Percentiles rank a stretch among this genome's conserved stretches.
Conservation (phyloP, 352 stramenopile species). For the Phytopythium mirpurense region DNA sequence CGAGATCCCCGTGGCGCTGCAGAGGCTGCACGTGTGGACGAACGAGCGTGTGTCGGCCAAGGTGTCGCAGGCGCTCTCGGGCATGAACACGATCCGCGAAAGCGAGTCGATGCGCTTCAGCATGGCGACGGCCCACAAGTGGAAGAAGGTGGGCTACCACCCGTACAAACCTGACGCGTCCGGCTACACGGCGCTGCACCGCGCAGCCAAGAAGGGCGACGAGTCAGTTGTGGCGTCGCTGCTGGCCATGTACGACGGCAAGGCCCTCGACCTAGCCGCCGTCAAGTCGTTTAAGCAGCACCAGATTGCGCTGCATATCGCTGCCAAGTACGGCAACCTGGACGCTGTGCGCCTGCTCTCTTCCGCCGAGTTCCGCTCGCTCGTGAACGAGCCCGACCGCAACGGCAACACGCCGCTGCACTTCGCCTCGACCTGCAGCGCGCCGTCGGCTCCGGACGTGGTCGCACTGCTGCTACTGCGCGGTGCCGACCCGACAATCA, state of each 20-base stretch:
- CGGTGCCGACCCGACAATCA: slow-evolving; percentile 56
- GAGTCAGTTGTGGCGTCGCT: slow-evolving; percentile 58
- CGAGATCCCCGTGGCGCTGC: slow-evolving; percentile 68
- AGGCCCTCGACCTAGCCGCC: slow-evolving; percentile 52
- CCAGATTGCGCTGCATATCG: slow-evolving; percentile 79
- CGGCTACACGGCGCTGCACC: slow-evolving; percentile 79
- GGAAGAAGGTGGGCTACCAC: slow-evolving; percentile 81
- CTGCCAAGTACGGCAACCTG: slow-evolving; percentile 72
- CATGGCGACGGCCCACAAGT: slow-evolving; percentile 73
- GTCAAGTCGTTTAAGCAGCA: slow-evolving; percentile 68
- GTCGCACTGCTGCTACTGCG: slow-evolving; percentile 55
- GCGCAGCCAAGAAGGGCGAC: slow-evolving; percentile 66
- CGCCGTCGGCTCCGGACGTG: slow-evolving; percentile 36
- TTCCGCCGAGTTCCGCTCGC: slow-evolving; percentile 42
- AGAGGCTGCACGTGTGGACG: slow-evolving; percentile 51
- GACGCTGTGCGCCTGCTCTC: slow-evolving; percentile 48
- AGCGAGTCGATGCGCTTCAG: slow-evolving; percentile 77
- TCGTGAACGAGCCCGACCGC: slow-evolving; percentile 59
- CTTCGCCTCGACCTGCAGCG: slow-evolving; percentile 67
- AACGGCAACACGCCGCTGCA: slow-evolving; percentile 83
- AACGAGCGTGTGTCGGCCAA: slow-evolving; percentile 66
- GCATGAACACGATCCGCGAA: slow-evolving; percentile 67
- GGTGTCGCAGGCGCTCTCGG: slow-evolving; percentile 50
- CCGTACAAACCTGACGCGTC: slow-evolving; percentile 75
- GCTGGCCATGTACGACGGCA: slow-evolving; percentile 79